Conservation (phyloP, 2,329 filamentous ascomycete genomes). For the Monilinia fructicola region DNA sequence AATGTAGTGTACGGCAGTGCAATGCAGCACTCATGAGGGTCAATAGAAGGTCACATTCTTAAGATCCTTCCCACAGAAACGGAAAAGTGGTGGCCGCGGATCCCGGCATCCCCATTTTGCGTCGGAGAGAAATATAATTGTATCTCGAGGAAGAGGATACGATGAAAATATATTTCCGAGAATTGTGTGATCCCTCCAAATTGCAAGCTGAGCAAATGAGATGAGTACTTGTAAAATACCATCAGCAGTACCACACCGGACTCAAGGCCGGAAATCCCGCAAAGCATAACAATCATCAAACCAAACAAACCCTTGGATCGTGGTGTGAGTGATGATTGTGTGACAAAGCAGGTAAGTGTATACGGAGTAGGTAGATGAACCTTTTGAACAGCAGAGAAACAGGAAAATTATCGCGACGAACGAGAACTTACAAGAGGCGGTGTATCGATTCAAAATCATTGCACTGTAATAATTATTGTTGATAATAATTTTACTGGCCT, state of each 20-base stretch:
- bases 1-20: slow-evolving; percentile 7
- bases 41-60: slow-evolving; percentile 7
- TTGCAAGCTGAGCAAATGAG: not conserved
- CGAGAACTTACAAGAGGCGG: slow-evolving; percentile 14
- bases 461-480: not conserved
- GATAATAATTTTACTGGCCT: not conserved
- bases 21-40: slow-evolving; percentile 3
- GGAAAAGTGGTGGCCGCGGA: slow-evolving; percentile 11
- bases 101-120: slow-evolving; percentile 1
- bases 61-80: not conserved
- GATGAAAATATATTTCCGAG: slow-evolving; percentile 6
- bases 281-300: not conserved
- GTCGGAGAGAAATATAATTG: not conserved
- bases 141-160: not conserved
- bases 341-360: no score
- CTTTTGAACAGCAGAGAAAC: slow-evolving; percentile 6
- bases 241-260: slow-evolving; percentile 7
- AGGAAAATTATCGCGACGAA: slow-evolving; percentile 8
- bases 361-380: not conserved
- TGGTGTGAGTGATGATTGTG: not conserved
- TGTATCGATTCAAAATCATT: slow-evolving; percentile 10
- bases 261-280: slow-evolving; percentile 14
- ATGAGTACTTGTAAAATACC: not conserved
- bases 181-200: not conserved
- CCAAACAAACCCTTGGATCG: slow-evolving; percentile 9